Evolutionary conservation across 2,329 filamentous ascomycete species (phyloP).

Genomic region (Aplosporella prunicola): DNA sequence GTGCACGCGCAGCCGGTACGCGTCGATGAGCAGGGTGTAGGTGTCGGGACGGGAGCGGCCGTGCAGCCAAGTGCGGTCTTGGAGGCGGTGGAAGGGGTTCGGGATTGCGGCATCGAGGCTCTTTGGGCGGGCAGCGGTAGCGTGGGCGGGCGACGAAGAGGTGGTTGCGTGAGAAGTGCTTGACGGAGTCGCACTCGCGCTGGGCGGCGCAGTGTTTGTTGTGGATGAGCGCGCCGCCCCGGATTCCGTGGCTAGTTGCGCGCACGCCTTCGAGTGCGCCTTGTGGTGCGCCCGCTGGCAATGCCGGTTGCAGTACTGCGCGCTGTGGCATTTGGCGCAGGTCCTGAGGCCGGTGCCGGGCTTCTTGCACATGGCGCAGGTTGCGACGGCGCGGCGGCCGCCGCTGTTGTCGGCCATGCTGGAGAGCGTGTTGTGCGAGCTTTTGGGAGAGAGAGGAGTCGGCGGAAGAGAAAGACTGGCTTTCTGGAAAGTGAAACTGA

Average conservation of each 20-base stretch:
- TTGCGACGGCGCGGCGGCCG: no score
- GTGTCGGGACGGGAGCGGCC: slow-evolving; percentile 18
- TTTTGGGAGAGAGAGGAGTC: no score
- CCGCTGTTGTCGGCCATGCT: no score
- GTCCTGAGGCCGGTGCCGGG: slow-evolving; percentile 16
- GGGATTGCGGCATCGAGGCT: slow-evolving; percentile 15
- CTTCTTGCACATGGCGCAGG: slow-evolving; percentile 21
- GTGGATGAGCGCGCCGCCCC: slow-evolving; percentile 1
- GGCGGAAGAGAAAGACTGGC: no score
- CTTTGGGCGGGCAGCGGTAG: neutral
- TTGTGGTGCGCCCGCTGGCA: slow-evolving; percentile 27
- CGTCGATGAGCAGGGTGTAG: slow-evolving; percentile 24
- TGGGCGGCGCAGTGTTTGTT: slow-evolving; percentile 5
- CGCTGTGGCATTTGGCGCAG: slow-evolving; percentile 23
- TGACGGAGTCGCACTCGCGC: slow-evolving; percentile 4
- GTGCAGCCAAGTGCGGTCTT: slow-evolving; percentile 19
- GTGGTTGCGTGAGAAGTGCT: neutral
- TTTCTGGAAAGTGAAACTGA: no score
- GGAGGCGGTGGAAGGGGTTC: slow-evolving; percentile 18
- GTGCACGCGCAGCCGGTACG: slow-evolving; percentile 19
- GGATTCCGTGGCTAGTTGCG: neutral
- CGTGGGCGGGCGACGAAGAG: neutral
- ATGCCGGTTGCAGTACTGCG: slow-evolving; percentile 24
- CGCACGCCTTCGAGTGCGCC: slow-evolving; percentile 24
- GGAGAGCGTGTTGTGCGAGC: no score